Evolutionary conservation across 306 rosid genomes (phyloP), one percentile per base, ranked within the genome.

Genomic region (Quercus wislizeni): DNA sequence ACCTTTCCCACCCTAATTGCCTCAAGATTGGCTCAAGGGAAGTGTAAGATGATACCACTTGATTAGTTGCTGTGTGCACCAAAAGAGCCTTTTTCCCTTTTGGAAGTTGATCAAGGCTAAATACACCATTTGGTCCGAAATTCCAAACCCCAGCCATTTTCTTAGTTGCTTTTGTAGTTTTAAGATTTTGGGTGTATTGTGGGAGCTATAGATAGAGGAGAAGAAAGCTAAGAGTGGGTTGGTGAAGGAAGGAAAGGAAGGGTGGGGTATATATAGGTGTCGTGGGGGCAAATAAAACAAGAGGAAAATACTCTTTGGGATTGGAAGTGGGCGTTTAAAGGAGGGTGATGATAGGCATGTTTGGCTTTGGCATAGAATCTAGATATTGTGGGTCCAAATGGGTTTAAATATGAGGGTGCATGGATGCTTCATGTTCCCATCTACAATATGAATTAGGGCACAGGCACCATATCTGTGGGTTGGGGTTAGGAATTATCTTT

Each of bases 1-100:
- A 96, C 90, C 99, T 93, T 82, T 96, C 98, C 99, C 99, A 96
- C 9, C 99, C 99, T 33, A 96, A 76, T 1, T 85, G 91, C 0
- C 83, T 81, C 69, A 96, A 70, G 14, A 96, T 86, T 46, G 85
- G 82, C 87, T 96, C 96, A 0, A 96, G 90, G 54, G 70, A 82
- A 1, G 83, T 30, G 79, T 96, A 96, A 1, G 98, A 93, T 5
- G 87, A 73, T 2, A 96, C 96, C 1, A 76, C 89, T 69, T 96
- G 82, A 0, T 94, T 94, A 0, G 85, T 89, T 1, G 97, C 96
- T 23, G 93, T 75, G 89, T 96, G 71, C 77, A 91, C 92, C 86
- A 96, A 76, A 5, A 77, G 46, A 8, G 11, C 11, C 46, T 41
- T 41, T 41, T 41, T 41, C 11, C 46, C 46, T 41, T 9, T 41